Percentiles rank a stretch among this genome's conserved stretches.
Evolutionary conservation across 768 basidiomycete species (phyloP).

Genomic region (Podaxis mareebaensis): DNA sequence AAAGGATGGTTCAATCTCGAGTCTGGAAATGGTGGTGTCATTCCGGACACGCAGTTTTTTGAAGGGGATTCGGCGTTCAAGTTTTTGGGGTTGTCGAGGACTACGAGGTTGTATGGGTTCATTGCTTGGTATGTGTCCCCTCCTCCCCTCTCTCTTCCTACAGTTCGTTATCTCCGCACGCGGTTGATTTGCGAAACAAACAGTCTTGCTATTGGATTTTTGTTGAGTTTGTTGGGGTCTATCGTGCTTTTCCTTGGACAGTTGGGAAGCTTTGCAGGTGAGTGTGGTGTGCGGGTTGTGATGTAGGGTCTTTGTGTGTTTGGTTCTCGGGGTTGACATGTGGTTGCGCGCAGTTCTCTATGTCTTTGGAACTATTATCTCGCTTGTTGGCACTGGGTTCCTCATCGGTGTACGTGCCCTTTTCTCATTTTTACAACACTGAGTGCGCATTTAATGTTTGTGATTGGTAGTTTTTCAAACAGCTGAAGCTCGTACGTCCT

Average conservation of each 20-base stretch:
- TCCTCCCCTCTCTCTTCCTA: background rate
- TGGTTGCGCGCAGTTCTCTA: constrained; percentile 63
- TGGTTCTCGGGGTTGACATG: background rate
- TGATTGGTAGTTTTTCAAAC: constrained; percentile 65
- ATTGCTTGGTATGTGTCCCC: constrained; percentile 64
- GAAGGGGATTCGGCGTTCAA: constrained; percentile 90
- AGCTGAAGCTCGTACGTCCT: constrained; percentile 68
- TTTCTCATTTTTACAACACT: background rate
- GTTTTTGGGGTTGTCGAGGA: constrained; percentile 75
- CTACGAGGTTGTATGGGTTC: constrained; percentile 86
- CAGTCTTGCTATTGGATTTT: constrained; percentile 75
- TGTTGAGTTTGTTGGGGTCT: constrained; percentile 77
- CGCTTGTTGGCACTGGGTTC: constrained; percentile 88
- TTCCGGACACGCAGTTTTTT: constrained; percentile 82
- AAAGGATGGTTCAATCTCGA: constrained; percentile 92
- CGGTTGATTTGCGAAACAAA: background rate
- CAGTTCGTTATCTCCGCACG: background rate
- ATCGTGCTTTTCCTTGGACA: constrained; percentile 75
- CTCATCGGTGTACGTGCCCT: constrained; percentile 72
- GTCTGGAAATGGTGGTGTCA: constrained; percentile 46
- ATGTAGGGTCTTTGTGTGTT: background rate
- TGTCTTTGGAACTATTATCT: constrained; percentile 77
- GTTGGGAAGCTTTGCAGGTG: constrained; percentile 72
- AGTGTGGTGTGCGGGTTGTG: constrained; percentile 28
- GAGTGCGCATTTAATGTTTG: constrained; percentile 7